phyloP scores from a whole-genome alignment of 2,329 filamentous ascomycete genomes.

The Dactylellina sp. region DNA sequence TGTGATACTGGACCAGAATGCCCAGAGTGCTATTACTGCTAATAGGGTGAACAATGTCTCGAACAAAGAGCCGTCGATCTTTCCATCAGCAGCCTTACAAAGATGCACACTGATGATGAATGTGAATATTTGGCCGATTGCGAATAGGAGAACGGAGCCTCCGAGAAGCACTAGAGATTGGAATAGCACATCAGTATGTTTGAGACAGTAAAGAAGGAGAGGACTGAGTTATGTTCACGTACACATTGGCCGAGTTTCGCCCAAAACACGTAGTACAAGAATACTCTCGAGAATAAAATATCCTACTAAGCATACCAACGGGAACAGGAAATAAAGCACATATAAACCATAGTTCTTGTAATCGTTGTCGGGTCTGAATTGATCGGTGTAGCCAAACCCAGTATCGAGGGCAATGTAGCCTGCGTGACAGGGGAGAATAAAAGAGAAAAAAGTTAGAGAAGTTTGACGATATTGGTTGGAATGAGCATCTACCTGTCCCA shows the following conservation, averaged over 20 bases:
- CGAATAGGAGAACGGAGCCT: conserved; percentile 82
- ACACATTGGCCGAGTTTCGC: conserved; percentile 90
- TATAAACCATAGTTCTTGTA: conserved; percentile 84
- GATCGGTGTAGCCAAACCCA: conserved; percentile 83
- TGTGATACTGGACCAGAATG: conserved; percentile 99
- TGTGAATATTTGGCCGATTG: conserved; percentile 93
- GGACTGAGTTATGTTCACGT: conserved; percentile 63
- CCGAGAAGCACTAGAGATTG: conserved; percentile 57
- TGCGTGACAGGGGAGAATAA: conserved; percentile 20
- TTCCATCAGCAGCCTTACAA: conserved; percentile 82
- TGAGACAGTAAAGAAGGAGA: neutral
- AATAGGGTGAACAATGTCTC: conserved; percentile 91
- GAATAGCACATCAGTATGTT: conserved; percentile 22
- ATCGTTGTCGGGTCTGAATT: conserved; percentile 74
- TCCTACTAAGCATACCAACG: conserved; percentile 86
- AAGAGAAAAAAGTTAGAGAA: neutral
- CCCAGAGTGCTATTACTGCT: conserved; percentile 84
- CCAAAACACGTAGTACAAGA: conserved; percentile 85
- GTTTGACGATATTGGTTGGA: neutral
- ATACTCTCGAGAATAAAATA: conserved; percentile 87
- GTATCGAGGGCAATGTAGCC: conserved; percentile 95
- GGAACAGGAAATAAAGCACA: conserved; percentile 89
- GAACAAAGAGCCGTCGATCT: conserved; percentile 93
- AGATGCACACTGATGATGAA: conserved; percentile 93
- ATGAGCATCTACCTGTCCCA: conserved; percentile 72